phyloP scores from a whole-genome alignment of 495 filamentous ascomycete species.

The Platismatia glauca region DNA sequence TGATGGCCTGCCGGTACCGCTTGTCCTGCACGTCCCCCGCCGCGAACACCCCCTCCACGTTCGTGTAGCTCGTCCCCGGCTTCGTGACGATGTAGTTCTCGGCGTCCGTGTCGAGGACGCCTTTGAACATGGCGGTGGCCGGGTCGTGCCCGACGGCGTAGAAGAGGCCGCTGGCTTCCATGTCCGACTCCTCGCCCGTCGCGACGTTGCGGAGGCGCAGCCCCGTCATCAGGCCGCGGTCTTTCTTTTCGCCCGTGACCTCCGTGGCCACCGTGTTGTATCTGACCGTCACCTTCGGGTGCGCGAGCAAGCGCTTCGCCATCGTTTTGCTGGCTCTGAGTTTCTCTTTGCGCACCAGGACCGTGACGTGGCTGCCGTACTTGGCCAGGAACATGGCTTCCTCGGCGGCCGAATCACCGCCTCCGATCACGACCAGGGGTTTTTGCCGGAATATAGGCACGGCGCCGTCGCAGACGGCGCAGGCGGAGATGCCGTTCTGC shows the following conservation, averaged over 20 bases:
- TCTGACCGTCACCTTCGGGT: conserved; percentile 82
- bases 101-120: conserved; percentile 72
- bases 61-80: conserved; percentile 82
- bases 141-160: conserved; percentile 98
- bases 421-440: conserved; percentile 90
- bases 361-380: conserved; percentile 89
- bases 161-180: conserved; percentile 89
- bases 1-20: conserved; percentile 94
- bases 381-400: conserved; percentile 97
- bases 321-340: conserved; percentile 85
- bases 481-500: conserved; percentile 94
- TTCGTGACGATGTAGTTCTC: conserved; percentile 86
- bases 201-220: conserved; percentile 70
- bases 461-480: conserved; percentile 94
- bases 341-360: conserved; percentile 78
- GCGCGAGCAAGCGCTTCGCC: conserved; percentile 68
- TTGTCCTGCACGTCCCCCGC: conserved; percentile 98
- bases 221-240: conserved; percentile 70
- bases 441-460: conserved; percentile 96
- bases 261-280: conserved; percentile 76
- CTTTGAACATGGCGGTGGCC: conserved; percentile 78
- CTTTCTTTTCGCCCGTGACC: conserved; percentile 72
- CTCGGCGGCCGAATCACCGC: conserved; percentile 94
- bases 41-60: conserved; percentile 85
- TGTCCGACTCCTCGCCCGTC: conserved; percentile 65